Conservation (phyloP, 192 early-diverging fungal species). For the Backusella sp. region DNA sequence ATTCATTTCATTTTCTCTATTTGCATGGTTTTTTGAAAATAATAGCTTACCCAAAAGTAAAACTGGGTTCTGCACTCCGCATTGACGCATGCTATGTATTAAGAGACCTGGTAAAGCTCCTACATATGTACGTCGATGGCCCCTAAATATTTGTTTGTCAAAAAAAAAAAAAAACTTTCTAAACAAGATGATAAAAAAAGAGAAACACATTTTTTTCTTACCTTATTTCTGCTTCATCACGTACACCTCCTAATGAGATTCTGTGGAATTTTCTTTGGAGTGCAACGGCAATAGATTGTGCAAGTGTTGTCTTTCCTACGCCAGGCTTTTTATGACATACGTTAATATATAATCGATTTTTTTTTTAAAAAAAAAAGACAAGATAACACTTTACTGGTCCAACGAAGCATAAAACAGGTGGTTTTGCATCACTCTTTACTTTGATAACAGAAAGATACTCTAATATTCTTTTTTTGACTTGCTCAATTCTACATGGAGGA, state of each 20-base stretch:
- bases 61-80: constrained; percentile 76
- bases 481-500: constrained; percentile 42
- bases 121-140: constrained; percentile 85
- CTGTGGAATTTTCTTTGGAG: constrained; percentile 78
- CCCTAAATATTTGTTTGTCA: constrained; percentile 28
- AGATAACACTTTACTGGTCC: constrained; percentile 53
- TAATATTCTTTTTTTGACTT: constrained; percentile 80
- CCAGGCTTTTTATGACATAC: constrained; percentile 19
- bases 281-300: constrained; percentile 72
- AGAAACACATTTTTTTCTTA: constrained; percentile 49
- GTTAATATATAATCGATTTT: background rate
- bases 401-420: constrained; percentile 71
- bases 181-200: background rate
- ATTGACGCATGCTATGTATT: constrained; percentile 66
- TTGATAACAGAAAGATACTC: constrained; percentile 84
- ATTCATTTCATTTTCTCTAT: background rate
- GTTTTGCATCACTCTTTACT: constrained; percentile 61
- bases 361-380: background rate
- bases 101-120: constrained; percentile 85
- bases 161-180: background rate
- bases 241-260: constrained; percentile 81
- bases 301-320: constrained; percentile 84
- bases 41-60: constrained; percentile 63
- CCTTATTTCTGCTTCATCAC: constrained; percentile 86
- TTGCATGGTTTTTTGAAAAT: background rate